Evolutionary conservation across 2,329 filamentous ascomycete species (phyloP), one percentile per base, ranked within the genome.

Genomic region (Microsporum ferrugineum): DNA sequence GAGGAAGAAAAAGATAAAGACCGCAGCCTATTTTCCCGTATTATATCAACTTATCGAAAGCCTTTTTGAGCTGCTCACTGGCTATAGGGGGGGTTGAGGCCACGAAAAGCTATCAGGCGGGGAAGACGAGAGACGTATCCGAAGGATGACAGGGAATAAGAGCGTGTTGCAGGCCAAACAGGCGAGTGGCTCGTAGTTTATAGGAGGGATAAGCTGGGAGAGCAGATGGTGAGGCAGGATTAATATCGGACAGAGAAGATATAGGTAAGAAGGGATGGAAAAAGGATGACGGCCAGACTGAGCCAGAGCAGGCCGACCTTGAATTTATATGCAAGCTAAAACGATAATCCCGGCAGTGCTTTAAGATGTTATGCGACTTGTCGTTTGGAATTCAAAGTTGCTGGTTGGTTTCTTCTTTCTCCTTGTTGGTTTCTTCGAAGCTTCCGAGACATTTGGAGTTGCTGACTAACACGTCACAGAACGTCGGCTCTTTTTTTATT

Each of bases 21-120:
- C 45, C 45, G 23, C 31, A 23, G 23, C 23, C n/a, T 43, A 31
- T 23, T 10, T 12, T 12, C 10, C 45, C 45, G 45, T 51, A 12
- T 51, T 51, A 51, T 51, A 51, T 51, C 45, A 23, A 51, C 45
- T 51, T 51, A 51, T 51, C 45, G 45, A 51, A 51, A 29, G 45
- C 23, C 45, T 23, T 51, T 27, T 51, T 27, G 14, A 51, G 45
- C 45, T 51, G 45, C 7, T 14, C 45, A 29, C 45, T 31, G 45
- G 8, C 23, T 4, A 29, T 2, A 23, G 27, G 23, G 45, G 27
- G n/a, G 3, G 36, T 58, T n/a, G 38, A 61, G 27, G 36, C 57
- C 17, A 8, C n/a, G 5, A 29, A 6, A 45, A 31, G 39, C 8
- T 38, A 31, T 23, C 39, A 12, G 38, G 17, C 29, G 34, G 51